Evolutionary conservation across 148 eudicot genomes (phyloP).

Genomic region (Fagopyrum tataricum): DNA sequence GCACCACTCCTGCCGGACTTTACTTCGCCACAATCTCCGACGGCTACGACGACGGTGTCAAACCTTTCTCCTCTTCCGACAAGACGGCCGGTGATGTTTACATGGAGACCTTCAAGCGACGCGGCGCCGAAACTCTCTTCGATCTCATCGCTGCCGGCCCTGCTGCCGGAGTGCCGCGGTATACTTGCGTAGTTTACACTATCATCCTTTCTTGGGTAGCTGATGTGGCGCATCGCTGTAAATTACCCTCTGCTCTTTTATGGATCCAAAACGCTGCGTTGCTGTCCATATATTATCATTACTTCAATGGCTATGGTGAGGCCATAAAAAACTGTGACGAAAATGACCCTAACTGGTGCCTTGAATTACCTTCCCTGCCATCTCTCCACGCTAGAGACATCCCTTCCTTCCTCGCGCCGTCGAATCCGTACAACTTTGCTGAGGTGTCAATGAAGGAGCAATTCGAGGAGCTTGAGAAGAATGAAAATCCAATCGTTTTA

Average conservation of each 20-base stretch:
- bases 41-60: constrained; percentile 25
- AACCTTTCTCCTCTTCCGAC: constrained; percentile 5
- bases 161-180: constrained; percentile 18
- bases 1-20: constrained; percentile 27
- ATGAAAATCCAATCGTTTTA: not conserved
- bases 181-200: constrained; percentile 48
- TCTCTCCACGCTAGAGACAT: constrained; percentile 18
- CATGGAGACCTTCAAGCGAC: constrained; percentile 29
- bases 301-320: constrained; percentile 25
- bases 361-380: constrained; percentile 28
- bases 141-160: constrained; percentile 23
- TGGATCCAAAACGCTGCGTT: constrained; percentile 60
- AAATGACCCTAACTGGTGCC: constrained; percentile 22
- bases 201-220: constrained; percentile 65
- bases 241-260: constrained; percentile 41
- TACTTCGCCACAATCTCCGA: constrained; percentile 53
- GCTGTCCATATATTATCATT: constrained; percentile 32
- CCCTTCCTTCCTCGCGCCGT: constrained; percentile 35
- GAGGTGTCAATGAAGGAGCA: not conserved
- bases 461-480: constrained; percentile 5
- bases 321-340: constrained; percentile 33
- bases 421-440: constrained; percentile 11
- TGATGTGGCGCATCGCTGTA: constrained; percentile 46
- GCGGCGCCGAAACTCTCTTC: constrained; percentile 36
- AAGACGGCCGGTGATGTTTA: constrained; percentile 23